Evolutionary conservation across 108 stramenopile species (phyloP).

Genomic region (Nitzschia sp.): DNA sequence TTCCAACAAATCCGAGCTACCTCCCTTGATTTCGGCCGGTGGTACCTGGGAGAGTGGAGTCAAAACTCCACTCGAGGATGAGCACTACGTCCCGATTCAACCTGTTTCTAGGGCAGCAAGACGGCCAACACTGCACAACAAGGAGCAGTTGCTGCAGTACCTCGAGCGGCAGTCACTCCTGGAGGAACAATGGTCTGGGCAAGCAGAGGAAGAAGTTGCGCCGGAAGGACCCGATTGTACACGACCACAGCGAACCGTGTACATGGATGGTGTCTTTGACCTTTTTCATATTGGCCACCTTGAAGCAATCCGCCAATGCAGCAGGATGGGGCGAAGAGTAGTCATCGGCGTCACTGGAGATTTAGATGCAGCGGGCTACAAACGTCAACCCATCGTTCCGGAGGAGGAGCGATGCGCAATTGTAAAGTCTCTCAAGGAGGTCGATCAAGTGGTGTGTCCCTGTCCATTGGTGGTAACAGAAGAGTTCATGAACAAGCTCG

Average conservation of each 20-base stretch:
- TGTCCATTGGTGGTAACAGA: constrained; percentile 66
- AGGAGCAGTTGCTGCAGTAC: neutral
- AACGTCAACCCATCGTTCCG: constrained; percentile 60
- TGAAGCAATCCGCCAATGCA: constrained; percentile 65
- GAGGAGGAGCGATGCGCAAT: constrained; percentile 59
- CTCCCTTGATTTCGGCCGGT: constrained; percentile 40
- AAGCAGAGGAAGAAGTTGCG: neutral
- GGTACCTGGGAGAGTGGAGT: constrained; percentile 54
- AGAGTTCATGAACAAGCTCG: constrained; percentile 60
- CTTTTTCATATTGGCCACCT: constrained; percentile 80
- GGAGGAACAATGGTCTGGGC: neutral
- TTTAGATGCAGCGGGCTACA: constrained; percentile 67
- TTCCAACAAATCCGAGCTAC: constrained; percentile 10
- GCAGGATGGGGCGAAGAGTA: constrained; percentile 44
- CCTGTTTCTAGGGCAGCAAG: constrained; percentile 44
- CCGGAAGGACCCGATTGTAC: neutral
- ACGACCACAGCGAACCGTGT: constrained; percentile 43
- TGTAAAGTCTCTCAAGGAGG: constrained; percentile 43
- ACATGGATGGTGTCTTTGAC: constrained; percentile 81
- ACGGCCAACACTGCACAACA: constrained; percentile 43
- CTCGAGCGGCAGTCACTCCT: neutral
- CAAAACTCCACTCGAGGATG: constrained; percentile 47
- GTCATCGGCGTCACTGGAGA: constrained; percentile 76
- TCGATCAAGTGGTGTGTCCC: constrained; percentile 65
- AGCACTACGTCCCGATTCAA: constrained; percentile 76